These are phyloP conservation scores for Apiospora malaysiana DNA, from an alignment of 2,329 filamentous ascomycete genomes.

Conservation along the genomic window DNA sequence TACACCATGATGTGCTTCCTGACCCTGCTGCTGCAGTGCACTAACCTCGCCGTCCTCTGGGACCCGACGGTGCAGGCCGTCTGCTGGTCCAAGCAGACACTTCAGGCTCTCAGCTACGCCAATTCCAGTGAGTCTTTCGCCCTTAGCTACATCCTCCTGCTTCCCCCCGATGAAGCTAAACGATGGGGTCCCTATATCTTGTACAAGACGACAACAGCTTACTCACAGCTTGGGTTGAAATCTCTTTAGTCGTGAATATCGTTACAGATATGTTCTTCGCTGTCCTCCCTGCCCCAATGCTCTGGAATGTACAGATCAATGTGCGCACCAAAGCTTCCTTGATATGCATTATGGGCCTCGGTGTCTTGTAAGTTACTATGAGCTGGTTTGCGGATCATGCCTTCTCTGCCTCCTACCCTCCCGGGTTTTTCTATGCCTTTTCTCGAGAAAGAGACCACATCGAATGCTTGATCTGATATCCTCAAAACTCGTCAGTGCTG, in stretches of 20 bases:
- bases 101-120: constrained; percentile 50
- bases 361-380: constrained; percentile 43
- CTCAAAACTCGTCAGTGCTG: constrained; percentile 35
- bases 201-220: background rate
- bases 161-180: too few relatives aligned
- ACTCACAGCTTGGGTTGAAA: background rate
- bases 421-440: background rate
- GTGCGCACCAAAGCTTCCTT: constrained; percentile 47
- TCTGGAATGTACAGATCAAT: constrained; percentile 49
- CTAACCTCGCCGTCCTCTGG: constrained; percentile 52
- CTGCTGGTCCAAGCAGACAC: constrained; percentile 48
- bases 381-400: too few relatives aligned
- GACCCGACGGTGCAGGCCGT: constrained; percentile 44
- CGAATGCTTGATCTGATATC: too few relatives aligned
- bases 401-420: background rate
- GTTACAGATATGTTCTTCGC: constrained; percentile 47
- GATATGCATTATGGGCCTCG: constrained; percentile 48
- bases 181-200: too few relatives aligned
- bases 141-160: too few relatives aligned
- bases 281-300: constrained; percentile 45
- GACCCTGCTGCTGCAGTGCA: constrained; percentile 55
- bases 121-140: constrained; percentile 36
- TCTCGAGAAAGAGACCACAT: too few relatives aligned
- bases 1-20: constrained; percentile 45
- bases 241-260: constrained; percentile 39